phyloP scores from a whole-genome alignment of 495 filamentous ascomycete species.

The Haplographium delicatum region DNA sequence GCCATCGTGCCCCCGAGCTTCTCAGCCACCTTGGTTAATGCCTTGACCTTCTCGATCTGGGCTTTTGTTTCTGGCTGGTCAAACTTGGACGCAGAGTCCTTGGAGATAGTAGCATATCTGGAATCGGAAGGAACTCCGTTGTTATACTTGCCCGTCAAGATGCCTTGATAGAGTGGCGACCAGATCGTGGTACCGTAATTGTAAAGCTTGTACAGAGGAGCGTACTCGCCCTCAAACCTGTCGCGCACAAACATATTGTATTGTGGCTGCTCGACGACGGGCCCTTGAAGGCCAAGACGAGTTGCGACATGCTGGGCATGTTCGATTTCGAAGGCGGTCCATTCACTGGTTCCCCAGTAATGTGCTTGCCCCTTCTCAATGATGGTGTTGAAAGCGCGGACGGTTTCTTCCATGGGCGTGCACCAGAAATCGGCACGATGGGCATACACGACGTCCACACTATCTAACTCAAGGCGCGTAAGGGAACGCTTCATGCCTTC shows the following conservation, averaged over 20 bases:
- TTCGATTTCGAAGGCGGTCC: slow-evolving; percentile 51
- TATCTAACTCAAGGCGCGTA: slow-evolving; percentile 56
- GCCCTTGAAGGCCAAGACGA: slow-evolving; percentile 10
- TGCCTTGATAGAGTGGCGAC: slow-evolving; percentile 62
- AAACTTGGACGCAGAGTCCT: slow-evolving; percentile 5
- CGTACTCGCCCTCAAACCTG: slow-evolving; percentile 52
- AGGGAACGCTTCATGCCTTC: slow-evolving; percentile 59
- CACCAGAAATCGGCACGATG: slow-evolving; percentile 65
- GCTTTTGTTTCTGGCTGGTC: slow-evolving; percentile 23
- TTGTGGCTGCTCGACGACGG: slow-evolving; percentile 63
- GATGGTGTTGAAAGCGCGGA: slow-evolving; percentile 66
- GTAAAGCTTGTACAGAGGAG: slow-evolving; percentile 55
- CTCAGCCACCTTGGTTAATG: slow-evolving; percentile 56
- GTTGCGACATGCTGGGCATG: slow-evolving; percentile 47
- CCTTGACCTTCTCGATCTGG: slow-evolving; percentile 41
- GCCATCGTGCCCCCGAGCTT: slow-evolving; percentile 55
- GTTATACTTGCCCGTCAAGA: slow-evolving; percentile 82
- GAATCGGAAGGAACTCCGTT: slow-evolving; percentile 55
- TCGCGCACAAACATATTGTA: slow-evolving; percentile 69
- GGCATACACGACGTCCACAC: slow-evolving; percentile 69
- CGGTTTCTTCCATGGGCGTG: slow-evolving; percentile 74
- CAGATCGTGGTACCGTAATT: slow-evolving; percentile 66
- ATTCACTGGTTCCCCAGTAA: slow-evolving; percentile 47
- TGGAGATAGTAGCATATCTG: slow-evolving; percentile 34
- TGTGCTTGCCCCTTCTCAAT: slow-evolving; percentile 50